Conservation (phyloP, 106 monocot genomes). For the Dendrobium officinale region DNA sequence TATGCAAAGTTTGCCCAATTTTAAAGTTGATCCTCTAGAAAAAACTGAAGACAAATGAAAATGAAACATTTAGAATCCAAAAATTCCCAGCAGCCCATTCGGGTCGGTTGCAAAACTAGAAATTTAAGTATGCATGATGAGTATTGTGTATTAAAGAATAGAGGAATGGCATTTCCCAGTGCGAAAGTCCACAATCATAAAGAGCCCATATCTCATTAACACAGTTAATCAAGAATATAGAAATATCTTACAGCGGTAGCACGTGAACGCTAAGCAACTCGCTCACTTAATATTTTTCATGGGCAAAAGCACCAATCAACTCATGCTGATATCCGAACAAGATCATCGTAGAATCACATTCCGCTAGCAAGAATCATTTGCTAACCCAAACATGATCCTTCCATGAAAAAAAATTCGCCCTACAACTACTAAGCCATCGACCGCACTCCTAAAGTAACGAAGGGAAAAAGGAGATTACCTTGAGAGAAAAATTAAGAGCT, state of each 20-base stretch:
- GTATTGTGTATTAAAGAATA: not conserved
- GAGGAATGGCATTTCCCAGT: not conserved
- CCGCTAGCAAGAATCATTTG: not conserved
- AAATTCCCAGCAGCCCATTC: not conserved
- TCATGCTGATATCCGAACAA: no score
- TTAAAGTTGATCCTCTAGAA: no score
- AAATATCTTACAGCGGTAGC: not conserved
- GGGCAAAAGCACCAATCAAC: no score
- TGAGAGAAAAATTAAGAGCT: constrained; percentile 98
- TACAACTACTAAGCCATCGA: not conserved
- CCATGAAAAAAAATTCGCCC: not conserved
- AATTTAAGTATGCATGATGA: not conserved
- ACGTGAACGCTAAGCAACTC: not conserved
- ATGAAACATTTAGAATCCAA: not conserved
- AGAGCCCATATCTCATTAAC: not conserved
- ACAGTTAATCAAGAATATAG: not conserved
- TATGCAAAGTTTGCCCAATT: no score
- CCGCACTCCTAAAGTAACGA: not conserved
- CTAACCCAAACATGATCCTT: not conserved
- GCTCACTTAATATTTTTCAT: no score
- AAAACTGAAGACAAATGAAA: not conserved
- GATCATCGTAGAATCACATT: not conserved
- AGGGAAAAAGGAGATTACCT: constrained; percentile 32
- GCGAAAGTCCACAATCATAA: not conserved
- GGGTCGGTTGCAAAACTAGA: not conserved